These are phyloP conservation scores for Prunella vulgaris DNA, from an alignment of 257 asterid species.

Conservation along the genomic window DNA sequence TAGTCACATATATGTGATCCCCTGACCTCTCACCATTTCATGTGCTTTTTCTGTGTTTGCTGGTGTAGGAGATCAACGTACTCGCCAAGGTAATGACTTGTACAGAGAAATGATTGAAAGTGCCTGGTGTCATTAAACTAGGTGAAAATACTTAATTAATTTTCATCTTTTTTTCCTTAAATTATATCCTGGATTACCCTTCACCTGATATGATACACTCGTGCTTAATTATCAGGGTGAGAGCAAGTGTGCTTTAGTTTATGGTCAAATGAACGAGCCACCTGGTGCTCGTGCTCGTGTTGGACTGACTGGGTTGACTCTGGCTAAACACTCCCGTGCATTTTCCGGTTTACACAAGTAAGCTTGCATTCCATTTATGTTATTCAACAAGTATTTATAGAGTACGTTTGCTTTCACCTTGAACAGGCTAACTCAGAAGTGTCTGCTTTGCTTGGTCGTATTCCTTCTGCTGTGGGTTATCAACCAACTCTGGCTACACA, in stretches of 20 bases:
- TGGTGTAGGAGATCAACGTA: slow-evolving; percentile 99
- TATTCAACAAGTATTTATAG: no score
- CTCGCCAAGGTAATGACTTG: slow-evolving; percentile 97
- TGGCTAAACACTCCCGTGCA: slow-evolving; percentile 98
- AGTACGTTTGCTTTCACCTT: no score
- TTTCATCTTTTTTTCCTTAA: no score
- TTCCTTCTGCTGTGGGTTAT: slow-evolving; percentile 98
- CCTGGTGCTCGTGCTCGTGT: slow-evolving; percentile 99
- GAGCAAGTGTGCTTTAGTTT: slow-evolving; percentile 95
- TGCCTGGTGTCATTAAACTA: slow-evolving; percentile 98
- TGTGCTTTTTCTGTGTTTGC: slow-evolving; percentile 99
- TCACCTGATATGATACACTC: no score
- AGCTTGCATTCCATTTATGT: no score
- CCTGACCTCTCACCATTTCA: no score
- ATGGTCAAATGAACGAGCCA: slow-evolving; percentile 99
- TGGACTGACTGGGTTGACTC: slow-evolving; percentile 96
- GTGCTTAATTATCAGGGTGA: no score
- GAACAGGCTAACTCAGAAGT: slow-evolving; percentile 95
- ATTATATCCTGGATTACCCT: no score
- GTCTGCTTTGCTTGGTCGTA: slow-evolving; percentile 99
- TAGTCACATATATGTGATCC: no score
- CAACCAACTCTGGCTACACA: slow-evolving; percentile 98
- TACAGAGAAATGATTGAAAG: slow-evolving; percentile 99
- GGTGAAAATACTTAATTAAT: no score
- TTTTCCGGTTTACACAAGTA: slow-evolving; percentile 96